Base-by-base conservation (phyloP, 345 rosid species). In the Eucalyptus viminalis region DNA sequence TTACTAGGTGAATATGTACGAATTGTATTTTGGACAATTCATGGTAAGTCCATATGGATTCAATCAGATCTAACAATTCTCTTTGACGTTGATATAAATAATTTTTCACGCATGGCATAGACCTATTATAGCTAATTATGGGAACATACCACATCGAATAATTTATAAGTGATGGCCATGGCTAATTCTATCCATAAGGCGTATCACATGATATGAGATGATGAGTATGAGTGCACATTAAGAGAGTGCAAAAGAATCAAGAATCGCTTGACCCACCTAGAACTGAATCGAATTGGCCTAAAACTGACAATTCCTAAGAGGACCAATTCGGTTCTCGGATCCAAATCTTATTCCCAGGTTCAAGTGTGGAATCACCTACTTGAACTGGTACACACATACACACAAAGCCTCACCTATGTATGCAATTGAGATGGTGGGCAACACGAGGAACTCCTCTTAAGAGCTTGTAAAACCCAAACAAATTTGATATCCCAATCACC, bases 321-420 rank as follows among this genome's bases (percentile, higher is more conserved):
- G 58, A 53, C 0, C 2, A 0, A 0, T 53, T 2, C 10, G 0
- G 0, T 53, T 53, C 58, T 53, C 0, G 24, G 2, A 53, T 53
- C 56, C 56, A 53, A 53, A 53, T 53, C 56, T 53, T 0, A 0
- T 53, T 53, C 2, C 24, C 0, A 19, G 0, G 11, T 53, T 53
- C 0, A 0, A 4, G 11, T 53, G 58, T 53, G 58, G 24, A 53
- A 53, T 0, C 58, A 53, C 58, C 58, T 8, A 8, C 58, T 53
- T 0, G 9, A 53, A 53, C 24, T 0, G 0, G 1, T 53, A 53
- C 24, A 53, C 58, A 53, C 9, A 3, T 19, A 19, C 4, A 53
- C 56, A 50, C 21, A 53, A 9, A 19, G 0, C 10, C 58, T 24
- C 24, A 19, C 24, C 24, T 53, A 53, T 53, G 0, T 19, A 53